These are phyloP conservation scores for Noccaea bulbosa DNA, from an alignment of 345 rosid species.

Conservation along the genomic window DNA sequence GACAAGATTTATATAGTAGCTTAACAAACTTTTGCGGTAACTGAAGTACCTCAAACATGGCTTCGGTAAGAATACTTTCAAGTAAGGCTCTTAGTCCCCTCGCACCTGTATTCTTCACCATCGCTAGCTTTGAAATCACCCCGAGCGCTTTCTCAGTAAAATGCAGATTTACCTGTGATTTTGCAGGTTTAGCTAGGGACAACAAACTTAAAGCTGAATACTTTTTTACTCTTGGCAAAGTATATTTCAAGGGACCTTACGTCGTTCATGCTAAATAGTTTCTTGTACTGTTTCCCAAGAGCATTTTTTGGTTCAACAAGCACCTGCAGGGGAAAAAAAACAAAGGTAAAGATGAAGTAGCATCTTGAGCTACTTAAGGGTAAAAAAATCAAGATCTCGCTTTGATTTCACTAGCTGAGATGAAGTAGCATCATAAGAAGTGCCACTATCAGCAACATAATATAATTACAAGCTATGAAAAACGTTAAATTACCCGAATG, in stretches of 20 bases:
- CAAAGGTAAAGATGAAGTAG: not conserved
- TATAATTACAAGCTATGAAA: not conserved
- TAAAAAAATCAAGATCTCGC: not conserved
- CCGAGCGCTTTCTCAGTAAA: conserved; percentile 79
- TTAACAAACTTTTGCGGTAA: not conserved
- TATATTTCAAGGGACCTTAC: conserved; percentile 50
- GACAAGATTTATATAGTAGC: conserved; percentile 7
- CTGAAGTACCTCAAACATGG: conserved; percentile 92
- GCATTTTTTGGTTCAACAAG: conserved; percentile 92
- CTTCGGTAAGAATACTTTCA: conserved; percentile 86
- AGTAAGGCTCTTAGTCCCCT: conserved; percentile 90
- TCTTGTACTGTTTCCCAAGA: conserved; percentile 93
- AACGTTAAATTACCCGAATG: conserved; percentile 55
- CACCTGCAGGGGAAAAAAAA: conserved; percentile 53
- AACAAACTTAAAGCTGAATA: not conserved
- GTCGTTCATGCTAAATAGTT: conserved; percentile 85
- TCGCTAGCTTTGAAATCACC: conserved; percentile 79
- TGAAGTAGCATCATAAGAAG: conserved; percentile 1
- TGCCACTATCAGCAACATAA: not conserved
- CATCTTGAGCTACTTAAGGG: conserved; percentile 1
- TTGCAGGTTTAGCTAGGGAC: conserved; percentile 10
- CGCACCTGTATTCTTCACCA: conserved; percentile 93
- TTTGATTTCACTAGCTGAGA: conserved; percentile 7
- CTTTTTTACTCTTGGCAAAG: conserved; percentile 16
- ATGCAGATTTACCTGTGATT: conserved; percentile 88